These are phyloP conservation scores for Teratosphaeria epicoccoides DNA, from an alignment of 2,329 filamentous ascomycete genomes.

Conservation along the genomic window DNA sequence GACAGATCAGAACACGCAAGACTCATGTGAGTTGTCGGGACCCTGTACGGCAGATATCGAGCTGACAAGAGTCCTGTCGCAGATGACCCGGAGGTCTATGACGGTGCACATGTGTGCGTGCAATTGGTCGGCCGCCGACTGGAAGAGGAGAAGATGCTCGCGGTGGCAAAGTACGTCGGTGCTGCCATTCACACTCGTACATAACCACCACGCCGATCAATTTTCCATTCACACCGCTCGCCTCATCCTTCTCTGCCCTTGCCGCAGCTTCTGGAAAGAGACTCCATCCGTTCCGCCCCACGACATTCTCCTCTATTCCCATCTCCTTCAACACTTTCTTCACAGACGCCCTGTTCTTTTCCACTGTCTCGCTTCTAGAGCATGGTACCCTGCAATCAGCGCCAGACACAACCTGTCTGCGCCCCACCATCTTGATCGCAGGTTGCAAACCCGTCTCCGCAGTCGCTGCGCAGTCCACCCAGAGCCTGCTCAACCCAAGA, in stretches of 20 bases:
- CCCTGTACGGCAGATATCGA: not conserved
- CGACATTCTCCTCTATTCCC: not conserved
- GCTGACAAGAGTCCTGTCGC: not conserved
- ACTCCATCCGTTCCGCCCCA: conserved; percentile 1
- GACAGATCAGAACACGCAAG: conserved; percentile 30
- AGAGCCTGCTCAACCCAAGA: not conserved
- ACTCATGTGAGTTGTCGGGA: conserved; percentile 29
- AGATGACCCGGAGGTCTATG: conserved; percentile 29
- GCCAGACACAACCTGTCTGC: conserved; percentile 1
- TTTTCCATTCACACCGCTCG: not conserved
- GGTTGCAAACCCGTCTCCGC: conserved; percentile 1
- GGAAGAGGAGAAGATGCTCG: conserved; percentile 30
- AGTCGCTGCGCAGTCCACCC: conserved; percentile 1
- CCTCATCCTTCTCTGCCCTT: not conserved
- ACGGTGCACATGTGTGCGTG: conserved; percentile 28
- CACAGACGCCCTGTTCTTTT: conserved; percentile 1
- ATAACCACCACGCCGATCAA: not conserved
- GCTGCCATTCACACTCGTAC: conserved; percentile 4
- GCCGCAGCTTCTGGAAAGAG: not conserved
- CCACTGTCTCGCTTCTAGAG: conserved; percentile 1
- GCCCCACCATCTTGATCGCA: conserved; percentile 2
- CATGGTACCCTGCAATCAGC: conserved; percentile 2
- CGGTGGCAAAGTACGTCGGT: conserved; percentile 25
- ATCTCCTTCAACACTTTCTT: conserved; percentile 1
- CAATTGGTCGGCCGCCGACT: conserved; percentile 26